A percentile compares a stretch with the other conserved stretches of the same genome.
Conservation (phyloP, 1,139 yeast species). For the Candida sanyaensis region DNA sequence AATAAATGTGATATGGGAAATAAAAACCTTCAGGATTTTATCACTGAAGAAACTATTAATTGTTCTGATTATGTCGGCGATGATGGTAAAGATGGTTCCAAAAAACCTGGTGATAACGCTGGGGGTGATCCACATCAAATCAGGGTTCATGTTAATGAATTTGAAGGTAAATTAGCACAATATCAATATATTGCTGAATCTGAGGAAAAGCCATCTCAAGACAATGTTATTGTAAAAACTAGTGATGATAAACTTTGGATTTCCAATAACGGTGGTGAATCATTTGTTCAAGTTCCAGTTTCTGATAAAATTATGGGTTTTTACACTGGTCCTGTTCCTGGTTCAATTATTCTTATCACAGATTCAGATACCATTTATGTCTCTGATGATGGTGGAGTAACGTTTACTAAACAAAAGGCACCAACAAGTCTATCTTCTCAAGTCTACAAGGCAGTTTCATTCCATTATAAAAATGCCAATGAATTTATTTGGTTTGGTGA, state of each 20-base stretch:
- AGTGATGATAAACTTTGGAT: slow-evolving; percentile 52
- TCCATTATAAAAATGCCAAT: slow-evolving; percentile 56
- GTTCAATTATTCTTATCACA: slow-evolving; percentile 64
- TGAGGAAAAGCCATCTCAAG: slow-evolving; percentile 46
- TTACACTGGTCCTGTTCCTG: slow-evolving; percentile 62
- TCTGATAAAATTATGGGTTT: slow-evolving; percentile 54
- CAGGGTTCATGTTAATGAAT: slow-evolving; percentile 17
- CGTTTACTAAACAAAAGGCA: slow-evolving; percentile 44
- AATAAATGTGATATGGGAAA: slow-evolving; percentile 44
- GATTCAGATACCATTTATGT: slow-evolving; percentile 49
- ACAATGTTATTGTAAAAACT: slow-evolving; percentile 71
- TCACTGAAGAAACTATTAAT: slow-evolving; percentile 25
- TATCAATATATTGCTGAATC: slow-evolving; percentile 60
- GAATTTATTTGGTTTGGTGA: slow-evolving; percentile 73
- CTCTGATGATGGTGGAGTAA: slow-evolving; percentile 69
- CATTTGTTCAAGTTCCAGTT: slow-evolving; percentile 51
- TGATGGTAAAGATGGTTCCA: slow-evolving; percentile 9
- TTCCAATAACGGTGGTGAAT: slow-evolving; percentile 78
- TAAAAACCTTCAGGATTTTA: slow-evolving; percentile 27
- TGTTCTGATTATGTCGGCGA: slow-evolving; percentile 36
- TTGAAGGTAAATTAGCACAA: slow-evolving; percentile 50
- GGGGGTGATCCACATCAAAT: slow-evolving; percentile 12
- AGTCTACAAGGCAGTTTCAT: slow-evolving; percentile 47
- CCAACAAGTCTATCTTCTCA: slow-evolving; percentile 49
- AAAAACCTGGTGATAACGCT: slow-evolving; percentile 21